These are phyloP conservation scores for Astragalus glycyphyllos DNA, from an alignment of 306 rosid species.

Conservation along the genomic window DNA sequence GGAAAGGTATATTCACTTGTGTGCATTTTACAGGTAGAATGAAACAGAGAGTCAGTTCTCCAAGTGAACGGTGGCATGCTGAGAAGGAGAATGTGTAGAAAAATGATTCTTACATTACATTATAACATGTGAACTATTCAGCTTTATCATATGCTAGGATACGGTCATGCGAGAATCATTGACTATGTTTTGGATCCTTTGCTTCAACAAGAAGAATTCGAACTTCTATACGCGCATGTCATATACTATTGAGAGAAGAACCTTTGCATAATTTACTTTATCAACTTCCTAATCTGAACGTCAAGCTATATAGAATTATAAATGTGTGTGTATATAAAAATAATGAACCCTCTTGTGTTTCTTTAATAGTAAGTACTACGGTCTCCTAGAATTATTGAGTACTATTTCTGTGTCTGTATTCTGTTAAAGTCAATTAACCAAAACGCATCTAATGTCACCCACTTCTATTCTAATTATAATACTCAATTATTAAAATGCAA, in stretches of 20 bases:
- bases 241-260: not conserved
- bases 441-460: not conserved
- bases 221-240: conserved; percentile 20
- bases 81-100: conserved; percentile 39
- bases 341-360: conserved; percentile 2
- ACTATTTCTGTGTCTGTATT: no score
- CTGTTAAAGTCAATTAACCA: no score
- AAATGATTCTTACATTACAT: not conserved
- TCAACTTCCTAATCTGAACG: conserved; percentile 25
- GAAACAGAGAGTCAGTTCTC: conserved; percentile 1
- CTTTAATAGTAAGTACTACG: conserved; percentile 10
- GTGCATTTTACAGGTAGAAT: conserved; percentile 42
- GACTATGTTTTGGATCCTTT: conserved; percentile 45
- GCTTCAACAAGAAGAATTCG: conserved; percentile 45
- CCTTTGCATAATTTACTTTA: conserved; percentile 14
- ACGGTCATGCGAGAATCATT: conserved; percentile 47
- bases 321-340: not conserved
- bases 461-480: not conserved
- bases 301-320: not conserved
- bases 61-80: not conserved
- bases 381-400: no score
- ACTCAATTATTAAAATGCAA: conserved; percentile 21
- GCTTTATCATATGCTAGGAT: conserved; percentile 40
- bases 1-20: conserved; percentile 42
- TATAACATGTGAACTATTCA: conserved; percentile 31